Conservation (phyloP, 768 basidiomycete genomes). For the Epithele typhae region DNA sequence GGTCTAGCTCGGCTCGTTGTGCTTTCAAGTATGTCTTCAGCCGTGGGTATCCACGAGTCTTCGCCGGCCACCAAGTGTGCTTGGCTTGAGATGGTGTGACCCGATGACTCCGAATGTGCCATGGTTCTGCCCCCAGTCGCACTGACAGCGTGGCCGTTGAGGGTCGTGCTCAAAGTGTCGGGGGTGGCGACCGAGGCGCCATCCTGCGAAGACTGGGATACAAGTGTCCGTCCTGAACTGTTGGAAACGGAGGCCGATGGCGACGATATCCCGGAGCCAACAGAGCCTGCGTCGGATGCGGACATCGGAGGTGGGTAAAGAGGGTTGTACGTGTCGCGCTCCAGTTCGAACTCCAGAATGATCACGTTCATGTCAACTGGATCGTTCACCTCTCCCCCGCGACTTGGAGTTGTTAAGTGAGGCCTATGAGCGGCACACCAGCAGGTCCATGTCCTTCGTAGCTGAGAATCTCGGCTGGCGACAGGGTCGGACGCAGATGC, state of each 20-base stretch:
- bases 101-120: not conserved
- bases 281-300: constrained; percentile 6
- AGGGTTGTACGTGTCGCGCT: constrained; percentile 65
- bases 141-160: not conserved
- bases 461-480: constrained; percentile 23
- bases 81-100: constrained; percentile 4
- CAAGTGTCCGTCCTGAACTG: constrained; percentile 24
- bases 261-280: constrained; percentile 22
- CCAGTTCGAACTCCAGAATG: constrained; percentile 79
- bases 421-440: constrained; percentile 68
- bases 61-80: constrained; percentile 19
- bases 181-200: constrained; percentile 13
- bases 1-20: constrained; percentile 68
- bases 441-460: constrained; percentile 54
- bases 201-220: constrained; percentile 14
- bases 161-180: constrained; percentile 1
- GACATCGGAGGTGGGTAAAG: constrained; percentile 44
- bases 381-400: constrained; percentile 1
- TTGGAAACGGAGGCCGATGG: constrained; percentile 17
- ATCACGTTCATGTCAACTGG: constrained; percentile 36
- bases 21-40: constrained; percentile 63
- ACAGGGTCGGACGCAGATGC: constrained; percentile 34
- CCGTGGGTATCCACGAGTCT: constrained; percentile 40
- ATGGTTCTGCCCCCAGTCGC: not conserved
- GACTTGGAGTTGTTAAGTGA: constrained; percentile 21